Evolutionary conservation across 495 filamentous ascomycete genomes (phyloP), one percentile per base, ranked within the genome.

Genomic region (Lasiosphaeriaceae sp.): DNA sequence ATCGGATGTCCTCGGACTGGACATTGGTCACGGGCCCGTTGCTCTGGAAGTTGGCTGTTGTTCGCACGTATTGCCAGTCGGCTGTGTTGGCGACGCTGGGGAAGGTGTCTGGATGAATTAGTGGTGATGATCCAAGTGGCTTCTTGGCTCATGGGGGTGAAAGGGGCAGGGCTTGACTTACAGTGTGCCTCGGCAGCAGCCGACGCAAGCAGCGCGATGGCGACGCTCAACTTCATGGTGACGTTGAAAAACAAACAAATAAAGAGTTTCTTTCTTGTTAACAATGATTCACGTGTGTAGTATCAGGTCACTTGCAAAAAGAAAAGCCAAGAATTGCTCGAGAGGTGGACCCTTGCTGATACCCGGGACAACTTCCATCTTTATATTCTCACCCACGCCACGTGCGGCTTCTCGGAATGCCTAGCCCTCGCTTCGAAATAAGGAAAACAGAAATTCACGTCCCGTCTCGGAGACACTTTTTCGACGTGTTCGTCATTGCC

Each of bases 21-120:
- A 80, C 77, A 61, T 80, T 71, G 11, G 76, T 77, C 31, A 80
- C 77, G 24, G 77, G 77, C 3, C 75, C 77, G 58, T 80, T 80
- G 67, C 69, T 74, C 61, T 81, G 74, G 72, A 69, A 79, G 70
- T 82, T 82, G 49, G 65, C 63, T 11, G 74, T 73, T 54, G 65
- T 67, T 23, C 78, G 76, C 50, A 80, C 78, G 43, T 76, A 77
- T 34, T 77, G 70, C 79, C 78, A 82, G 52, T 74, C 70, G 34
- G 59, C 54, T 3, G 74, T 57, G 34, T 63, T 70, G 39, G 52
- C 70, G 2, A 69, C 61, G 57, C 70, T 68, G 37, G 63, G 63
- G 47, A 67, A 57, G n/a, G 45, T 67, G 54, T 72, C 67, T 69
- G 17, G 24, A 37, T 21, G 20, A 50, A 3, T 22, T 6, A 50